phyloP scores from a whole-genome alignment of 345 rosid genomes.

The Sisymbrium altissimum region DNA sequence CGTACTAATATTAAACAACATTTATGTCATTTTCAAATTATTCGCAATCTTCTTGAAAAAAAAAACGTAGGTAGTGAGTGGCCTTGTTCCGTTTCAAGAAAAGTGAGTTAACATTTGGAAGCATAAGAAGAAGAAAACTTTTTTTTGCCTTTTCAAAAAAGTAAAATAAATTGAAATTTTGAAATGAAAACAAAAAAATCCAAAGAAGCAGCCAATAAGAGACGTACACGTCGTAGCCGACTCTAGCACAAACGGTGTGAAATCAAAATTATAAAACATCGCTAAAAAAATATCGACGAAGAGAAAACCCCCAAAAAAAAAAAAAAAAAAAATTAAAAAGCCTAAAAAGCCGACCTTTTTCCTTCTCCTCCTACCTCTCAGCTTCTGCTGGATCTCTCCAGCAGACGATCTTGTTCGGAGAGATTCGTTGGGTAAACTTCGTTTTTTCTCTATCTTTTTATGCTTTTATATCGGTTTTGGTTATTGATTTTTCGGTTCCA shows the following conservation, averaged over 20 bases:
- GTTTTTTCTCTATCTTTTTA: neutral
- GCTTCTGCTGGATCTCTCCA: conserved; percentile 41
- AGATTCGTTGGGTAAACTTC: conserved; percentile 26
- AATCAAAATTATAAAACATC: neutral
- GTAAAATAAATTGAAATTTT: conserved; percentile 1
- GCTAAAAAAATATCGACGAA: neutral
- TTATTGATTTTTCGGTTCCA: neutral
- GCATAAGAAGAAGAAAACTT: too few species aligned
- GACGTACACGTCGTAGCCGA: conserved; percentile 28
- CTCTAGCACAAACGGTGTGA: conserved; percentile 33
- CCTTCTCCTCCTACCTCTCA: conserved; percentile 21
- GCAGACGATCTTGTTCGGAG: conserved; percentile 31
- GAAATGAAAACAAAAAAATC: neutral
- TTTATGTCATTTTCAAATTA: too few species aligned
- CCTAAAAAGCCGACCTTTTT: conserved; percentile 27
- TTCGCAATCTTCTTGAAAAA: too few species aligned
- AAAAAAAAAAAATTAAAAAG: neutral
- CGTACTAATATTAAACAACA: too few species aligned
- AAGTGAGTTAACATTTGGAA: too few species aligned
- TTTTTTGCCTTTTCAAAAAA: neutral
- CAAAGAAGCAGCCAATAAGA: conserved; percentile 9
- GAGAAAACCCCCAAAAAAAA: neutral
- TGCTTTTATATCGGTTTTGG: neutral
- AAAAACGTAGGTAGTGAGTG: too few species aligned
- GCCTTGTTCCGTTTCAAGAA: too few species aligned